Evolutionary conservation across 1,284 basidiomycete genomes (phyloP), one percentile per base, ranked within the genome.

Genomic region (Rhodotorula sp.): DNA sequence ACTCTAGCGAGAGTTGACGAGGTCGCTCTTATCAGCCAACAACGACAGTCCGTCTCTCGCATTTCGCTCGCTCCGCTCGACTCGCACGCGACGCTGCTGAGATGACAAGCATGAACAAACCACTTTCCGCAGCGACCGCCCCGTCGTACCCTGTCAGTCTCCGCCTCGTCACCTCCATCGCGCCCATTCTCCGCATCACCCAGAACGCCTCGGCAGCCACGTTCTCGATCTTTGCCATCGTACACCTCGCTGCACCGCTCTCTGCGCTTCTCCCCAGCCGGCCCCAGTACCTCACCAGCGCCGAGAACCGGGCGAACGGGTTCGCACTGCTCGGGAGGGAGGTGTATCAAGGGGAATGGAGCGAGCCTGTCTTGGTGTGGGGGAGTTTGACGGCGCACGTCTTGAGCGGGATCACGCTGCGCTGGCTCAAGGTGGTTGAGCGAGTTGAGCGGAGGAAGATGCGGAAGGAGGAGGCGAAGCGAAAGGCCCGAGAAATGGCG

Each of bases 271-370:
- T 68, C 6, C 73, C 56, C 1, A 55, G 44, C n/a, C 59, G n/a
- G n/a, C 66, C 61, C 6, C 11, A 51, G 28, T 66, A 57, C 65
- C 44, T 59, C 46, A 24, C 37, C 7, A 37, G 31, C 24, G 64
- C 69, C 47, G 73, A 73, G 56, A 67, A 68, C 28, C 64, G 68
- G 48, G 75, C 76, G 1, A 67, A 59, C 30, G 69, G 66, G 1
- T 40, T 74, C 61, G 71, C 72, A 66, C 60, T 77, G 31, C 60
- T 77, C 47, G 75, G 67, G 0, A 65, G 77, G 7, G 77, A 75
- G 40, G 61, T 70, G 31, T 77, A 77, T 58, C 77, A 77, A 50
- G 67, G 67, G 5, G 66, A 60, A 15, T 60, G 62, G 61, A 59
- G 54, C 26, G 77, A 77, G 61, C 65, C 65, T 1, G 18, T 75